Base-by-base conservation (phyloP, 2,329 filamentous ascomycete species). In the Coniochaeta prunicola region DNA sequence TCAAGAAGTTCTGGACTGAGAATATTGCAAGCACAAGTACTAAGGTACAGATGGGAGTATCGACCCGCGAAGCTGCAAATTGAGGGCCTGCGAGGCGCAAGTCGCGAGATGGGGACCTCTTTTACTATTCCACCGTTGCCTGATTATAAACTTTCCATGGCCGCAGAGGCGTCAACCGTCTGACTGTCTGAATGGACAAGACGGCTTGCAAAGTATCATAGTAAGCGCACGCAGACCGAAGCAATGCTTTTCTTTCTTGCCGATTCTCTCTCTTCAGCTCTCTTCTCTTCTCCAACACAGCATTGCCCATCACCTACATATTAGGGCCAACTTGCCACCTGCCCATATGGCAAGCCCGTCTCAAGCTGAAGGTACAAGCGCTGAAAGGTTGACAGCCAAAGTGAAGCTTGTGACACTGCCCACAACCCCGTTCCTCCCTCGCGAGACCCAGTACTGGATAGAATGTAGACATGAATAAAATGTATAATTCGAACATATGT, bases 401-500 rank as follows among this genome's bases (percentile, higher is more conserved):
- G 19, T 24, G 9, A 45, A 45, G n/a, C 19, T 45, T 19, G 40
- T 45, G 21, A 45, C 19, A 13, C 19, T 10, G 19, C 3, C n/a
- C 19, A 10, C 19, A 10, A 19, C 19, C 8, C 5, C 4, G 36
- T 15, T 38, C 4, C 33, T 36, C 33, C 15, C 15, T 17, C 17
- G 36, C 9, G 24, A 30, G 24, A 50, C 26, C 17, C 21, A 30
- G 45, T 50, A 17, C n/a, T 50, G 24, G 13, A 26, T 30, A 50
- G n/a, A 28, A 30, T 12, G 12, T 3, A 50, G 13, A 45, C 8
- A 45, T 30, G 19, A 50, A 33, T 21, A 31, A 17, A 24, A 30
- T n/a, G 59, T 42, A 57, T 58, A 36, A 59, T 56, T 54, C 59
- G 57, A 48, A 54, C 60, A 24, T 24, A 45, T 26, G 40, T 24